Evolutionary conservation across 2,329 filamentous ascomycete species (phyloP).

Genomic region (Chrysoporthe cubensis): DNA sequence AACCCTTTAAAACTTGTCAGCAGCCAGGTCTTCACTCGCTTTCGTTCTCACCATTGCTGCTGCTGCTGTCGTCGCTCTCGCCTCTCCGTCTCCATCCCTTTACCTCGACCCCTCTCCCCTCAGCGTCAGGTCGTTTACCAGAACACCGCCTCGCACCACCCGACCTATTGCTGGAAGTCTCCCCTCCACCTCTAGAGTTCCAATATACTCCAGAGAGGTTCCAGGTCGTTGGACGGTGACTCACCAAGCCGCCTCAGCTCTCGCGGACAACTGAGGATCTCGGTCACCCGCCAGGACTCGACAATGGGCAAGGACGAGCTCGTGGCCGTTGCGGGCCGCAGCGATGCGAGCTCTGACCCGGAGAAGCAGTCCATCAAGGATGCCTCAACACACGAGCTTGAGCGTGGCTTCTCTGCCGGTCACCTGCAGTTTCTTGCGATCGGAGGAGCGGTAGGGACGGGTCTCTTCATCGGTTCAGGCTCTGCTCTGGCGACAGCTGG

Average conservation of each 20-base stretch:
- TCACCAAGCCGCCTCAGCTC: conserved; percentile 8
- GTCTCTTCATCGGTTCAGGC: conserved; percentile 66
- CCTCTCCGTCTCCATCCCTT: not conserved
- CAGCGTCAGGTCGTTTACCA: not conserved
- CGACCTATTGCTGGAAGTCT: not conserved
- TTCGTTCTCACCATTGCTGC: not conserved
- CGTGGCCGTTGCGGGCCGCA: conserved; percentile 20
- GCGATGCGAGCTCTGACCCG: conserved; percentile 24
- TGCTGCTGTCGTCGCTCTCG: conserved; percentile 2
- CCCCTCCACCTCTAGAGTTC: not conserved
- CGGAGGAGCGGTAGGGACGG: conserved; percentile 45
- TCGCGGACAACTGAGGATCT: not conserved
- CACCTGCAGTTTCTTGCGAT: conserved; percentile 53
- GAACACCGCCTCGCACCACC: not conserved
- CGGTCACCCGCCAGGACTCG: not conserved
- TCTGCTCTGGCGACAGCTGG: conserved; percentile 63
- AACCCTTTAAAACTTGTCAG: conserved; percentile 20
- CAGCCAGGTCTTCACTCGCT: not conserved
- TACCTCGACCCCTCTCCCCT: too few relatives aligned
- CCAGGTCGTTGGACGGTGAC: conserved; percentile 1
- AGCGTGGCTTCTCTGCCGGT: conserved; percentile 34
- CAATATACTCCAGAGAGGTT: not conserved
- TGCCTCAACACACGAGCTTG: conserved; percentile 26
- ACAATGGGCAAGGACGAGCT: conserved; percentile 24
- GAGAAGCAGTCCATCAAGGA: conserved; percentile 27